Base-by-base conservation (phyloP, 1,284 basidiomycete species). In the Irpex sp. region DNA sequence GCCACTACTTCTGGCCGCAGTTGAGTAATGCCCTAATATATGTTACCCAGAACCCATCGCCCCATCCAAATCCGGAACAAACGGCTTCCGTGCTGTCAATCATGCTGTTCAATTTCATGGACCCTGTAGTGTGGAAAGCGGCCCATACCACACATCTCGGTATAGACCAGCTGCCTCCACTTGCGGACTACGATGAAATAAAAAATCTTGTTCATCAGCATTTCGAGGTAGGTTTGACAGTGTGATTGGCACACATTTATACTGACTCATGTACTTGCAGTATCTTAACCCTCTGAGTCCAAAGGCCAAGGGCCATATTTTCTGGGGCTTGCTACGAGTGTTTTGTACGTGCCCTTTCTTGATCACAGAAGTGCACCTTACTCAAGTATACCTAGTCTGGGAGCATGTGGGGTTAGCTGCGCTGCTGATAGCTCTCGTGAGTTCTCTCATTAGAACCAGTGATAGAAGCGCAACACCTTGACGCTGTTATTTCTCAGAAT, bases 1-100 rank as follows among this genome's bases (percentile, higher is more conserved):
- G 68, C 9, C 13, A 19, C 19, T 26, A 15, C 62, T 64, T 34
- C 54, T 57, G 8, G 34, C 15, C 61, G 31, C 47, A 51, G 11
- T 44, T n/a, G 9, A 49, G 58, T 60, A 61, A 15, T 9, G 36
- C 13, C 13, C 17, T 58, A 36, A 34, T 57, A 13, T 40, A 58
- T n/a, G 9, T 44, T n/a, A 44, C 40, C 40, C 59, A 84, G 82
- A 72, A 81, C 57, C 80, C 81, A 2, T 71, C 74, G 65, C 70
- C 76, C 1, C 69, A 76, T 21, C 79, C 82, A 5, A 87, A 85
- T 73, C 85, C 86, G 2, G 88, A 91, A 69, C 89, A 91, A 70
- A 88, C 85, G 0, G 83, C 87, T 0, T 85, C 87, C 0, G 75
- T 84, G 57, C 67, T 87, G 13, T 87, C 83, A 2, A 76, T 86